These are phyloP conservation scores for Bothriochloa decipiens DNA, from an alignment of 176 grass and related monocot species.

Conservation along the genomic window DNA sequence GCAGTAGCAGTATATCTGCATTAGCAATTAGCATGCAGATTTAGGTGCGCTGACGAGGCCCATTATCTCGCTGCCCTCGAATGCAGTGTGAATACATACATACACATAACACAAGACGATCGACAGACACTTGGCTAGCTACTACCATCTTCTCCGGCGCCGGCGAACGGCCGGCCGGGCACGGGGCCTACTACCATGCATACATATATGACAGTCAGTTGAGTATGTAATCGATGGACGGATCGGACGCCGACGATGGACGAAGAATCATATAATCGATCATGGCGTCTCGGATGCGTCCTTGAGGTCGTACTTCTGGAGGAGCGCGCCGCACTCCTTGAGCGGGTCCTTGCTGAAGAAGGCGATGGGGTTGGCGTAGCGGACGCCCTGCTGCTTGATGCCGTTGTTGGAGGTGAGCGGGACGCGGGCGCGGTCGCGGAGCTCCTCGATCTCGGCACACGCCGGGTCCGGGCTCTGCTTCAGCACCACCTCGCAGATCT, in stretches of 20 bases:
- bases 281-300: conserved; percentile 54
- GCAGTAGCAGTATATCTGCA: too few species aligned
- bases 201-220: too few species aligned
- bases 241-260: background rate
- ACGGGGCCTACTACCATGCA: too few species aligned
- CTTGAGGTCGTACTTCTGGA: conserved; percentile 54
- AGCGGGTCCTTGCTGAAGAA: conserved; percentile 68
- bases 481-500: conserved; percentile 81
- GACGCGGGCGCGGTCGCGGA: conserved; percentile 54
- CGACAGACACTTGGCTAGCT: too few species aligned
- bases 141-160: background rate
- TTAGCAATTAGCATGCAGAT: too few species aligned
- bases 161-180: too few species aligned
- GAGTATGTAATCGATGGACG: background rate
- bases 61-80: background rate
- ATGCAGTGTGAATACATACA: background rate
- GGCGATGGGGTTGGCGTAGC: conserved; percentile 63
- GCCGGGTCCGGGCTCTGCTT: conserved; percentile 51
- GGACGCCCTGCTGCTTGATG: conserved; percentile 50
- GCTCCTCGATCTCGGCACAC: conserved; percentile 52
- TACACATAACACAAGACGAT: too few species aligned
- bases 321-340: conserved; percentile 44
- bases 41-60: too few species aligned
- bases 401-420: conserved; percentile 63
- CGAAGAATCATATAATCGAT: background rate